Evolutionary conservation across 805 yeast genomes (phyloP), one percentile per base, ranked within the genome.

Genomic region (Priceomyces haplophilus): DNA sequence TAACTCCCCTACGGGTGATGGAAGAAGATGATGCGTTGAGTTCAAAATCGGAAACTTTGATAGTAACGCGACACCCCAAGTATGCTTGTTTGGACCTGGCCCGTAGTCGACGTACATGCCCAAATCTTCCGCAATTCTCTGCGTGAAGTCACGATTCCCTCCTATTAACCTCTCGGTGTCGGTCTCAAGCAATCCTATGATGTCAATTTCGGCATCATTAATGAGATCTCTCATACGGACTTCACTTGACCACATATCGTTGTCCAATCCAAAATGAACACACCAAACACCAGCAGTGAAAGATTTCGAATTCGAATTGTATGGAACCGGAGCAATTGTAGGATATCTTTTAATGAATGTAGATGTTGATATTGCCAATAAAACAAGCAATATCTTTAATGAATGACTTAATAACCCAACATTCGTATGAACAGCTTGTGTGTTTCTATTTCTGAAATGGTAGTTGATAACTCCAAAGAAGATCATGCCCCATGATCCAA

Each of bases 241-340:
- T 65, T 93, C 97, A 50, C 89, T 80, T 0, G 95, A 91, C 99
- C 99, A 93, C 93, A 93, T 85, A 59, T 89, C 96, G 62, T 93
- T 93, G 62, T 93, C 99, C 39, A 93, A 75, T 18, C 97, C 99
- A 60, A 93, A 93, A 67, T 93, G 99, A 50, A 93, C 83, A 17
- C 98, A 91, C 99, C 99, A 93, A 47, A 93, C 90, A 61, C 98
- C 99, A 2, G 97, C 90, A 1, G 97, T 89, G 54, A 93, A 78
- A 3, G 87, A 61, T 51, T 82, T 78, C 2, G 87, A 75, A n/a
- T 73, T 73, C 16, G 43, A 55, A 46, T 70, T 61, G 48, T 55
- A 65, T 25, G 75, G 75, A 25, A 82, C 85, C 53, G 78, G 76
- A 8, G 93, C 89, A 42, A 62, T 62, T 11, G 90, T 89, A 24